Evolutionary conservation across 345 rosid genomes (phyloP), one percentile per base, ranked within the genome.

Genomic region (Hibiscus tridactylites): DNA sequence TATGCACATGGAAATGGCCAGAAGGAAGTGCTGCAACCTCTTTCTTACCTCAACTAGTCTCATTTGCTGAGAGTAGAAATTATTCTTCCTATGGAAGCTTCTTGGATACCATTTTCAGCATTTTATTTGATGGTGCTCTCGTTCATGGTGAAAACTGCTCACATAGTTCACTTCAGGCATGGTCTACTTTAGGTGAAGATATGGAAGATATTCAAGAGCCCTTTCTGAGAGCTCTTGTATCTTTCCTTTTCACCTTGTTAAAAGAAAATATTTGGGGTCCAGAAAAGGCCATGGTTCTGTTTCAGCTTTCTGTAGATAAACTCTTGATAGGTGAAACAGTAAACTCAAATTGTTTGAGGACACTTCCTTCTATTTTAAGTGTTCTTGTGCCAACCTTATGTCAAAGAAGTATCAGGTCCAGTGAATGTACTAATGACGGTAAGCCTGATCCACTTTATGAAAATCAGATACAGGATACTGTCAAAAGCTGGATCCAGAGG

Each of bases 1-100:
- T 94, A 71, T 92, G 97, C 85, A 86, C 92, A 29, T 94, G 99
- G 97, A 85, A 89, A 81, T 91, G 99, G 99, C 88, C 88, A 49
- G 99, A 96, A 59, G 95, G 99, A 73, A 80, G 79, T 82, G 92
- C 86, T 78, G 60, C 80, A 46, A 71, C 82, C 77, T 87, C 93
- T 71, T 94, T 94, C 80, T 78, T 94, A 68, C 97, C 97, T 69
- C 70, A 65, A 16, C 73, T 94, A 74, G 75, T 81, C 80, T 77
- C 81, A 35, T 84, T 75, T 87, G 79, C 85, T 82, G 85, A 82
- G 85, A 77, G 74, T 65, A 78, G 74, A 74, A 76, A 35, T 66
- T 63, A 28, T 52, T 58, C 75, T 74, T 72, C 69, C 42, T 66
- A 33, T 63, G 85, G 82, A 68, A 77, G 75, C 77, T 73, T 86